Conservation (phyloP, 1,284 basidiomycete species). For the Exobasidium rhododendri region DNA sequence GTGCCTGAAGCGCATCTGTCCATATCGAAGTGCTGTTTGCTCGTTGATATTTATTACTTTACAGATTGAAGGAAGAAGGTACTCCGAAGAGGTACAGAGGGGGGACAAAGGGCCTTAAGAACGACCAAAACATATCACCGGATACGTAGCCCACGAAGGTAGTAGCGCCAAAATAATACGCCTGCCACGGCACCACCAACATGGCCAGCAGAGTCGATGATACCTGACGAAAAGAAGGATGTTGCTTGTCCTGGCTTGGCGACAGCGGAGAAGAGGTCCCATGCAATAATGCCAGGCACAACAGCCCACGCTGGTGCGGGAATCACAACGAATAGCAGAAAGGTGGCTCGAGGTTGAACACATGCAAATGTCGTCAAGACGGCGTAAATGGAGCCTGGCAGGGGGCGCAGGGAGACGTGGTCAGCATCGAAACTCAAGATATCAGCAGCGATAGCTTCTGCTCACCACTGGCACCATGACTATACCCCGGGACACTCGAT, state of each 20-base stretch:
- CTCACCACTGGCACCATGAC: constrained; percentile 29
- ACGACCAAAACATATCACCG: no score
- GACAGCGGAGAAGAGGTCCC: constrained; percentile 63
- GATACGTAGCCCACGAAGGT: constrained; percentile 1
- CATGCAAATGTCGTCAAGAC: constrained; percentile 71
- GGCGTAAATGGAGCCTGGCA: constrained; percentile 62
- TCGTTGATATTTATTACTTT: no score
- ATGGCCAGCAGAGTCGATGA: constrained; percentile 72
- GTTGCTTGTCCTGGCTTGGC: constrained; percentile 56
- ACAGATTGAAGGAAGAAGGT: no score
- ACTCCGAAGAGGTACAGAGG: no score
- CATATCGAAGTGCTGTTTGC: no score
- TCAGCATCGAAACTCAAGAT: not conserved
- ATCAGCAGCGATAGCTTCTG: not conserved
- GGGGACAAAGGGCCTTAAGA: no score
- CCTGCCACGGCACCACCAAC: constrained; percentile 74
- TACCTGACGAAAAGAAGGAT: not conserved
- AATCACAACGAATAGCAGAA: constrained; percentile 70
- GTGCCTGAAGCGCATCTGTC: no score
- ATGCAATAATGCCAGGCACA: constrained; percentile 71
- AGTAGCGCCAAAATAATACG: constrained; percentile 52
- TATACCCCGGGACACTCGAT: not conserved
- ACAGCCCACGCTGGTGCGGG: constrained; percentile 79
- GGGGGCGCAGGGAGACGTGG: constrained; percentile 14
- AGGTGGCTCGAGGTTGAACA: constrained; percentile 65